A percentile compares a stretch with the other conserved stretches of the same genome.
Conservation (phyloP, 371 early-diverging fungal species). For the Mucor plumbeus region DNA sequence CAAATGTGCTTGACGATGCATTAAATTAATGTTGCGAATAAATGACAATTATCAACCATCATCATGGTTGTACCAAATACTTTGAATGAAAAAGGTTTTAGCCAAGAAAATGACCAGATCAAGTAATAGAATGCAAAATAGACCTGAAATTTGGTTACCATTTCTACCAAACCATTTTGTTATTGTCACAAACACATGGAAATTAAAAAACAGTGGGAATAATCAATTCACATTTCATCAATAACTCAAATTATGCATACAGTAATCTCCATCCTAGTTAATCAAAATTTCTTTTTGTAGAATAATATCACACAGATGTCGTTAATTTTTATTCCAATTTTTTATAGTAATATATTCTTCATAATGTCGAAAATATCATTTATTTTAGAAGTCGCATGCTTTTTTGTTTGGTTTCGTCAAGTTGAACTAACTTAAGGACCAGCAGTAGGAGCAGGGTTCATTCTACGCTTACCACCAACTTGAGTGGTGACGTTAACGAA, state of each 20-base stretch:
- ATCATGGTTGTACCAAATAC: no score
- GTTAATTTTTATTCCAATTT: not conserved
- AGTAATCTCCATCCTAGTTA: not conserved
- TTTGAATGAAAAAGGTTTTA: no score
- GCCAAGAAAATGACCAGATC: no score
- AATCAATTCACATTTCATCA: no score
- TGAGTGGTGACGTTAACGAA: constrained; percentile 91
- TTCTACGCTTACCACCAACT: constrained; percentile 90
- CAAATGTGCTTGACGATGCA: no score
- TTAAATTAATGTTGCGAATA: no score
- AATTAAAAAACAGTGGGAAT: no score
- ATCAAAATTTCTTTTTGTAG: not conserved
- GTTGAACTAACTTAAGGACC: constrained; percentile 46
- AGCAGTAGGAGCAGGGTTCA: constrained; percentile 74
- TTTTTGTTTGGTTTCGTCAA: constrained; percentile 6
- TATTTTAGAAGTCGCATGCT: not conserved
- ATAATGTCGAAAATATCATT: not conserved
- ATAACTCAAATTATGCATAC: not conserved
- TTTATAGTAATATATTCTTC: constrained; percentile 1
- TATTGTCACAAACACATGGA: no score
- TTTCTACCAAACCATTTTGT: no score
- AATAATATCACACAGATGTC: constrained; percentile 1
- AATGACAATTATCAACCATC: no score
- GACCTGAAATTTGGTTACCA: no score
- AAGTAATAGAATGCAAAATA: no score